phyloP scores from a whole-genome alignment of 1,284 basidiomycete genomes.

The Heterobasidion occidentale region DNA sequence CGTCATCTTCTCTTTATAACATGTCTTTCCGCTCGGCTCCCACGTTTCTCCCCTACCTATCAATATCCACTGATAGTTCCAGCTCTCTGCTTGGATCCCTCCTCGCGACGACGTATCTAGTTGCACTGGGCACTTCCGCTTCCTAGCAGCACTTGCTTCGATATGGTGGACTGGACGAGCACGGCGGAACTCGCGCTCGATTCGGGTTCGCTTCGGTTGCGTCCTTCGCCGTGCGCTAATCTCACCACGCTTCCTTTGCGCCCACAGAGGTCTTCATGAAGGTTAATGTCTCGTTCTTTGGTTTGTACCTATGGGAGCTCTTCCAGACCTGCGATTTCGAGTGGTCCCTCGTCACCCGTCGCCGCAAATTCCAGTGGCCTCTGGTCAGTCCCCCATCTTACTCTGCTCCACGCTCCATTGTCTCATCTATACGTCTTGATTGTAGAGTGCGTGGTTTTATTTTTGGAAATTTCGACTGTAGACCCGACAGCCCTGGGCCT shows the following conservation, averaged over 20 bases:
- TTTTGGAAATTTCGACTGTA: no score
- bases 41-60: no score
- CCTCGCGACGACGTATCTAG: constrained; percentile 1
- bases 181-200: constrained; percentile 39
- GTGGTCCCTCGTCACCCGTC: constrained; percentile 47
- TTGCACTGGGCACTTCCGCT: constrained; percentile 1
- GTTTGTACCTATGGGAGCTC: constrained; percentile 62
- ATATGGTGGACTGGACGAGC: constrained; percentile 54
- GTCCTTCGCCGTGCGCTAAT: neutral
- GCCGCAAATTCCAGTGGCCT: constrained; percentile 55
- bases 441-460: neutral
- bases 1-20: no score
- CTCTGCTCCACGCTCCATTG: neutral
- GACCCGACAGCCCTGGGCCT: neutral
- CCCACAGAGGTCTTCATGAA: constrained; percentile 46
- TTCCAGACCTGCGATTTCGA: constrained; percentile 56
- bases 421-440: neutral
- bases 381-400: constrained; percentile 34
- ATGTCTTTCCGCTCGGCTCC: no score
- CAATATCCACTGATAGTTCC: neutral
- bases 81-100: neutral
- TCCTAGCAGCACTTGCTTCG: neutral
- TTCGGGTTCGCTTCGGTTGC: constrained; percentile 25
- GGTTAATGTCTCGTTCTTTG: constrained; percentile 51
- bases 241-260: constrained; percentile 2